A percentile compares a stretch with the other conserved stretches of the same genome.
These are phyloP conservation scores for Aphanocladium album DNA, from an alignment of 2,329 filamentous ascomycete species.

Conservation along the genomic window DNA sequence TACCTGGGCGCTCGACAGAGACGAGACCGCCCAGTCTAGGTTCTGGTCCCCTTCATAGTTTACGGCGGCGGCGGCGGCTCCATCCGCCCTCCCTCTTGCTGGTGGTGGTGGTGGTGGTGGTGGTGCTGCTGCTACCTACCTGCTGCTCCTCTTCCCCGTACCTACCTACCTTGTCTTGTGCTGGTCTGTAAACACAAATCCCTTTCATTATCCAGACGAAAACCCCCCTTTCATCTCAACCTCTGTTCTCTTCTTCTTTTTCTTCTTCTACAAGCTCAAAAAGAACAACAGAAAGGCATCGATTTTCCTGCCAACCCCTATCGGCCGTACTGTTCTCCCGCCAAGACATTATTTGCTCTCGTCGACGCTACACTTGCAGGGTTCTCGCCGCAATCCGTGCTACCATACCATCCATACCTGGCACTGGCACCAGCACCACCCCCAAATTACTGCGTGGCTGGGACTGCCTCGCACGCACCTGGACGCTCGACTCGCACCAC, in stretches of 20 bases:
- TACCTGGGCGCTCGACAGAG: neutral
- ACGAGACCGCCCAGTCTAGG: neutral
- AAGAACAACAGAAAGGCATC: neutral
- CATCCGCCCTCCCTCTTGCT: neutral
- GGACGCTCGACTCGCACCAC: no score
- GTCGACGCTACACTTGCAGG: conserved; percentile 11
- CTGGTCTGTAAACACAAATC: neutral
- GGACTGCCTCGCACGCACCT: neutral
- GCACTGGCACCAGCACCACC: neutral
- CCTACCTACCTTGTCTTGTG: no score
- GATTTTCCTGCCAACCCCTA: neutral
- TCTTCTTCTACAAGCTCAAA: neutral
- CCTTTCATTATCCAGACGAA: neutral
- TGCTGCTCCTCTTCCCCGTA: no score
- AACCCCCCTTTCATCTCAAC: neutral
- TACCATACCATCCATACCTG: conserved; percentile 1
- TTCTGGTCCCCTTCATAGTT: neutral
- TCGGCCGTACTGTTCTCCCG: neutral
- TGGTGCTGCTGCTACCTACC: no score
- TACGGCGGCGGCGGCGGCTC: neutral
- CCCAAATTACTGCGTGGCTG: conserved; percentile 12
- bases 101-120: no score
- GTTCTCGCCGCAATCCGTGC: conserved; percentile 4
- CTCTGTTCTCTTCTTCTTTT: neutral
- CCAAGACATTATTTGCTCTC: conserved; percentile 8